Conservation (phyloP, 768 basidiomycete species). For the Pleurotus platypus region DNA sequence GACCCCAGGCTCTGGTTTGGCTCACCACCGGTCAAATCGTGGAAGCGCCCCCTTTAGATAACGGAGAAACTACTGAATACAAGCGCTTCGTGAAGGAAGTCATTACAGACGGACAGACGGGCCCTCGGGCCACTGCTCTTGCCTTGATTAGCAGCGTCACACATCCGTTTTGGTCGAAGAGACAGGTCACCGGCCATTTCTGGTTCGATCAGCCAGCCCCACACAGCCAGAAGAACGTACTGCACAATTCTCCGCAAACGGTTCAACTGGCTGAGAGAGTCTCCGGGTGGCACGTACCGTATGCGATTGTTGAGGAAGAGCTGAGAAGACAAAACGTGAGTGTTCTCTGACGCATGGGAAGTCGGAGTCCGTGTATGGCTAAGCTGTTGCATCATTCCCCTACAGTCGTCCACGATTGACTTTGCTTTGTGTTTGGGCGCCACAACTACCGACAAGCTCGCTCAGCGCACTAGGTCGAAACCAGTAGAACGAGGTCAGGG, state of each 20-base stretch:
- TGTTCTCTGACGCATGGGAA: slow-evolving; percentile 17
- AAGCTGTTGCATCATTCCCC: slow-evolving; percentile 9
- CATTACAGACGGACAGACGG: slow-evolving; percentile 91
- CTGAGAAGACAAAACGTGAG: slow-evolving; percentile 93
- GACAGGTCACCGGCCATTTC: slow-evolving; percentile 69
- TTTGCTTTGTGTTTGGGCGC: slow-evolving; percentile 93
- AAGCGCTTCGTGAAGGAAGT: slow-evolving; percentile 94
- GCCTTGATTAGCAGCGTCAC: slow-evolving; percentile 81
- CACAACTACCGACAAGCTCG: slow-evolving; percentile 76
- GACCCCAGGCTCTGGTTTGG: slow-evolving; percentile 92
- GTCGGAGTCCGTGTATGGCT: slow-evolving; percentile 20
- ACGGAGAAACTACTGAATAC: slow-evolving; percentile 94
- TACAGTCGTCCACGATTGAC: slow-evolving; percentile 94
- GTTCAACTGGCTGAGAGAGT: slow-evolving; percentile 87
- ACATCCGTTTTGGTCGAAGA: slow-evolving; percentile 77
- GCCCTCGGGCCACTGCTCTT: slow-evolving; percentile 87
- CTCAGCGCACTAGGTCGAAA: slow-evolving; percentile 77
- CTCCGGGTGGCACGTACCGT: slow-evolving; percentile 85
- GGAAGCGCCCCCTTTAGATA: slow-evolving; percentile 87
- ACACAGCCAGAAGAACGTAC: slow-evolving; percentile 53
- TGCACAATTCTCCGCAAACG: slow-evolving; percentile 76
- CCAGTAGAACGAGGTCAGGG: slow-evolving; percentile 17
- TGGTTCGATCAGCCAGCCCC: slow-evolving; percentile 65
- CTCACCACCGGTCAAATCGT: slow-evolving; percentile 83
- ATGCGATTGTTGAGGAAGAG: slow-evolving; percentile 87